These are phyloP conservation scores for Immersiella caudata DNA, from an alignment of 495 filamentous ascomycete genomes.

Conservation along the genomic window DNA sequence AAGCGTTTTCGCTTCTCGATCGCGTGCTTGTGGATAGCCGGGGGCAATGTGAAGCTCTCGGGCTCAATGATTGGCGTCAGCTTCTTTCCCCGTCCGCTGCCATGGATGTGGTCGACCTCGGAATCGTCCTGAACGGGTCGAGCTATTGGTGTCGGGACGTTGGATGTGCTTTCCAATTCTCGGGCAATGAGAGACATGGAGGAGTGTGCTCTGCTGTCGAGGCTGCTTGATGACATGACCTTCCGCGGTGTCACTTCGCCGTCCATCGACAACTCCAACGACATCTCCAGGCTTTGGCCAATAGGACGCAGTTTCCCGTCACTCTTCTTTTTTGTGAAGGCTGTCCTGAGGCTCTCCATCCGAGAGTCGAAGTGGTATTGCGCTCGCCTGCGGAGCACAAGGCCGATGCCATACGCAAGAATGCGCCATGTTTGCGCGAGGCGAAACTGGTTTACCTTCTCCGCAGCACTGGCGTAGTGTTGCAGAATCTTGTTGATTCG, in stretches of 20 bases:
- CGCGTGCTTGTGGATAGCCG: constrained; percentile 36
- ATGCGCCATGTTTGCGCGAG: constrained; percentile 78
- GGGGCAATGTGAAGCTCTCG: constrained; percentile 47
- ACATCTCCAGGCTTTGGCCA: constrained; percentile 15
- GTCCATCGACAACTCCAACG: constrained; percentile 19
- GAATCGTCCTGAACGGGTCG: constrained; percentile 61
- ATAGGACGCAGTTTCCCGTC: constrained; percentile 29
- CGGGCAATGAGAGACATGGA: constrained; percentile 46
- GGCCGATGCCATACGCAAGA: constrained; percentile 61
- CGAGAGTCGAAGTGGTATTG: constrained; percentile 57
- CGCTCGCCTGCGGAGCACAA: constrained; percentile 61
- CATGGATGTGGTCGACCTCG: constrained; percentile 27
- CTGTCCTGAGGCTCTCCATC: constrained; percentile 34
- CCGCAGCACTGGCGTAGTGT: constrained; percentile 64
- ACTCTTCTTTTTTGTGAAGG: constrained; percentile 26
- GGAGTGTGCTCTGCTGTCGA: constrained; percentile 29
- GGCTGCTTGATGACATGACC: constrained; percentile 33
- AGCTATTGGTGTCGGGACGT: constrained; percentile 76
- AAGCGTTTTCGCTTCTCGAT: constrained; percentile 40
- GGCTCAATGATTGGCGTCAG: constrained; percentile 48
- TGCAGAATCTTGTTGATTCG: constrained; percentile 59
- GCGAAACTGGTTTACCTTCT: constrained; percentile 60
- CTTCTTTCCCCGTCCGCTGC: constrained; percentile 34
- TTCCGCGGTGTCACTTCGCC: constrained; percentile 46
- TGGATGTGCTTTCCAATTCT: constrained; percentile 73